Percentiles rank a stretch among this genome's conserved stretches.
Conservation (phyloP, 306 rosid species). For the Dryas alaskensis region DNA sequence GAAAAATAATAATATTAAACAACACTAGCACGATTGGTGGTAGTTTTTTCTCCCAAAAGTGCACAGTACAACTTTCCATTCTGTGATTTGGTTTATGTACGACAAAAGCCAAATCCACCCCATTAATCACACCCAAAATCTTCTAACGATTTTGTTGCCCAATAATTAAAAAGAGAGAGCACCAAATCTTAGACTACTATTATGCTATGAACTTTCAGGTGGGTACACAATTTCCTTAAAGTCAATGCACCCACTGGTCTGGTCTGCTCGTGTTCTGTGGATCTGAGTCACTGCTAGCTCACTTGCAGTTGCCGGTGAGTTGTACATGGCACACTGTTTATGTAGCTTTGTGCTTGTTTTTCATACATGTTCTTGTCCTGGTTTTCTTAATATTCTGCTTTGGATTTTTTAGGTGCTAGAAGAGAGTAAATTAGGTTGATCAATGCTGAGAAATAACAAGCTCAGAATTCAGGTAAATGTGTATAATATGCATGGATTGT, state of each 20-base stretch:
- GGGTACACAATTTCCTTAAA: constrained; percentile 24
- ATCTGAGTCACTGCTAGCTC: constrained; percentile 46
- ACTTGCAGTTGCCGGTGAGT: constrained; percentile 17
- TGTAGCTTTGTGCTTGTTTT: constrained; percentile 12
- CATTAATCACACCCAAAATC: constrained; percentile 50
- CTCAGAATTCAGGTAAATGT: constrained; percentile 29
- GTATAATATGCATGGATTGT: constrained; percentile 1
- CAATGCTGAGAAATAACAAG: constrained; percentile 20
- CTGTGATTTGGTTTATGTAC: constrained; percentile 11
- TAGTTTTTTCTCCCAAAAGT: not conserved
- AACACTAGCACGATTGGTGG: not conserved
- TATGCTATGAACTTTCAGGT: constrained; percentile 35
- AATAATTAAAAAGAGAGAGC: constrained; percentile 13
- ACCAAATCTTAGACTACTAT: constrained; percentile 11
- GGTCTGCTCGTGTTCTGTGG: constrained; percentile 33
- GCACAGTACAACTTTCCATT: not conserved
- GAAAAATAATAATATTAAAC: not conserved
- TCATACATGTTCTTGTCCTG: constrained; percentile 4
- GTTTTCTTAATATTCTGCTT: not conserved
- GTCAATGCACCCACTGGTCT: constrained; percentile 53
- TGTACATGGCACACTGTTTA: constrained; percentile 17
- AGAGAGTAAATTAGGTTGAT: not conserved
- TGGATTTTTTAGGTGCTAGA: not conserved
- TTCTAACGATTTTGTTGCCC: constrained; percentile 45
- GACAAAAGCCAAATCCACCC: constrained; percentile 12